Percentiles rank a stretch among this genome's conserved stretches.
These are phyloP conservation scores for Globisporangium cystogenes DNA, from an alignment of 352 stramenopile genomes.

Conservation along the genomic window DNA sequence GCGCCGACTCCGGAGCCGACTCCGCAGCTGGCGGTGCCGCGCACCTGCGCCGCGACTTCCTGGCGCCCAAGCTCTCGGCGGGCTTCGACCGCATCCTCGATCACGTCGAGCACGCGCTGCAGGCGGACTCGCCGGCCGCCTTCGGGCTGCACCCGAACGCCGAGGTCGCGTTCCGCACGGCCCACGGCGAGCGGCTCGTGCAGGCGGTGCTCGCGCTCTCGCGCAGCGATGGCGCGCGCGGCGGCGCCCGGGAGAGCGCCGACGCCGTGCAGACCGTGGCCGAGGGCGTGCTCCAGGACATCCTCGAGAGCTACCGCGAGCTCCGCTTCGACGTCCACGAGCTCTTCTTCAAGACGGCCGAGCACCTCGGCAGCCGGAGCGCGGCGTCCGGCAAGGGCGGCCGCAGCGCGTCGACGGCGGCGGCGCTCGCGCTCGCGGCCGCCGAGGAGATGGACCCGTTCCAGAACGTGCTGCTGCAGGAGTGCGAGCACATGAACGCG, in stretches of 20 bases:
- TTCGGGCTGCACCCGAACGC: conserved; percentile 93
- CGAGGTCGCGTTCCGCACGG: conserved; percentile 90
- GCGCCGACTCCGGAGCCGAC: conserved; percentile 7
- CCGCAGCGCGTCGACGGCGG: conserved; percentile 28
- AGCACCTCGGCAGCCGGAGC: conserved; percentile 10
- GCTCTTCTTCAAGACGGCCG: conserved; percentile 57
- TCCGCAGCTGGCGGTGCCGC: conserved; percentile 1
- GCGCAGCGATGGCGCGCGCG: conserved; percentile 15
- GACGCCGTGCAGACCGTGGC: conserved; percentile 76
- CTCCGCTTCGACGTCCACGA: conserved; percentile 82
- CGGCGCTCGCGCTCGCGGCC: conserved; percentile 16
- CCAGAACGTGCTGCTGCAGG: conserved; percentile 88
- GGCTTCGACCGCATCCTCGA: conserved; percentile 84
- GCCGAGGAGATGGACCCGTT: conserved; percentile 86
- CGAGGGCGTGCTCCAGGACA: conserved; percentile 86
- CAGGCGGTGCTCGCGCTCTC: conserved; percentile 73
- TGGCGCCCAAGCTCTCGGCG: conserved; percentile 62
- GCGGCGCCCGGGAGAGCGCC: conserved; percentile 27
- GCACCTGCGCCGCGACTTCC: conserved; percentile 48
- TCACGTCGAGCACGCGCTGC: conserved; percentile 81
- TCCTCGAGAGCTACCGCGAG: conserved; percentile 88
- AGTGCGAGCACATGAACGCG: conserved; percentile 87
- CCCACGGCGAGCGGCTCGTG: conserved; percentile 73
- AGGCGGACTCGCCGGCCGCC: conserved; percentile 77
- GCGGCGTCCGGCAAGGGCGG: conserved; percentile 16